Base-by-base conservation (phyloP, 176 grass and related monocot species). In the Hsuehochloa calcarea region DNA sequence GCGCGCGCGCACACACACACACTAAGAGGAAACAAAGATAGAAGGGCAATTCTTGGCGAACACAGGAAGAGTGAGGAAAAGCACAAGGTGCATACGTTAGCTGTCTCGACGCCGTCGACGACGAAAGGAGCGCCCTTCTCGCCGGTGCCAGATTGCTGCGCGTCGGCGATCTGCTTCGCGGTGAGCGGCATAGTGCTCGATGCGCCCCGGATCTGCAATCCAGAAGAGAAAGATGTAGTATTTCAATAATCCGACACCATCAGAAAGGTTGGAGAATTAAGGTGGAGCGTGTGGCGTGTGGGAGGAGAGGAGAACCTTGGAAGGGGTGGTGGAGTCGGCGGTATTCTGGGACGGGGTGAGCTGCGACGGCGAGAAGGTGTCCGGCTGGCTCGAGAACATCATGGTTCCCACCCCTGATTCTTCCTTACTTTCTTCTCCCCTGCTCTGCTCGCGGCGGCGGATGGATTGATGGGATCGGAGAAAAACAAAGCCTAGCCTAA, bases 101-200 rank as follows among this genome's bases (percentile, higher is more conserved):
- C 60, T 34, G 83, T 78, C 41, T 96, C 90, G 25, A 92, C 88
- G 56, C 91, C 93, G 60, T 94, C 91, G 11, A 96, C 43, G 26
- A 87, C 55, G 79, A 96, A 83, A 39, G 75, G 87, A 39, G 88
- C 80, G 60, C 80, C 89, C 34, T 84, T 90, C 23, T 91, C 86
- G 29, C 89, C 89, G 38, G 85, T 68, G 74, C 81, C 85, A 3
- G 90, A 87, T 49, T 94, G 86, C 27, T 76, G 90, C 11, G 96
- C 96, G 70, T 90, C 86, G 63, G 76, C 82, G 54, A 99, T 89
- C 89, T 94, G 96, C 86, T 93, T 99, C 34, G 96, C 78, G 11
- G 96, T 96, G 77, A 94, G 75, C 6, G 96, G 93, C 85, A 89
- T 85, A 6, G 86, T 91, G 25, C 91, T 80, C 45, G 70, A 73